Evolutionary conservation across 192 early-diverging fungal species (phyloP).

Genomic region (Backusella circina): DNA sequence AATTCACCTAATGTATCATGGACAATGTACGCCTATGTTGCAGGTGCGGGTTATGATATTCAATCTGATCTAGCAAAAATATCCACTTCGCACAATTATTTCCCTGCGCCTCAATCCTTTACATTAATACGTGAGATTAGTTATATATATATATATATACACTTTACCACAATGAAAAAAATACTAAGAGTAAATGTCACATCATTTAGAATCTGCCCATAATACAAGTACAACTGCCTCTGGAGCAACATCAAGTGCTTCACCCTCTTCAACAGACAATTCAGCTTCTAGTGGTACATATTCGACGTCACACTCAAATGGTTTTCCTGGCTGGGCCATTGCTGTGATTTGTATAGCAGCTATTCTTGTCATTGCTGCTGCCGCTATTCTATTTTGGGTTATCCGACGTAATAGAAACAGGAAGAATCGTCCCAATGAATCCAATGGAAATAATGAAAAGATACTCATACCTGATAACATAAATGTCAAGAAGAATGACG

Average conservation of each 20-base stretch:
- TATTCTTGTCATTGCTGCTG: constrained; percentile 14
- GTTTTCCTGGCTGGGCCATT: constrained; percentile 29
- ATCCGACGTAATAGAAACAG: neutral
- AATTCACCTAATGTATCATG: constrained; percentile 17
- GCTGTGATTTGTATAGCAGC: constrained; percentile 28
- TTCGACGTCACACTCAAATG: neutral
- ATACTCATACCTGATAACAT: neutral
- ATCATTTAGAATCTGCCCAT: constrained; percentile 15
- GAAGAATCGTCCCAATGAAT: neutral
- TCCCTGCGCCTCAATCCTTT: constrained; percentile 17
- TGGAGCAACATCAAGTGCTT: neutral
- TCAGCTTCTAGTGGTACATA: neutral
- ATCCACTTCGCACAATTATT: constrained; percentile 1
- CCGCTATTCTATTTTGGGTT: constrained; percentile 12
- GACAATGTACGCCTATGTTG: constrained; percentile 19
- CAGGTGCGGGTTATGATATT: constrained; percentile 15
- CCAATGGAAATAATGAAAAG: neutral
- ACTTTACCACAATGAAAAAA: neutral
- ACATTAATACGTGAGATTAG: constrained; percentile 20
- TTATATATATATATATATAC: neutral
- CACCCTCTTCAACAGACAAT: neutral
- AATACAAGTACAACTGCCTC: constrained; percentile 10
- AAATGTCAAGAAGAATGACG: neutral
- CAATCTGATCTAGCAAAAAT: constrained; percentile 5
- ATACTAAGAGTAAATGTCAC: neutral